A percentile compares a stretch with the other conserved stretches of the same genome.
Conservation (phyloP, 768 basidiomycete species). For the Amanita polypyramis region DNA sequence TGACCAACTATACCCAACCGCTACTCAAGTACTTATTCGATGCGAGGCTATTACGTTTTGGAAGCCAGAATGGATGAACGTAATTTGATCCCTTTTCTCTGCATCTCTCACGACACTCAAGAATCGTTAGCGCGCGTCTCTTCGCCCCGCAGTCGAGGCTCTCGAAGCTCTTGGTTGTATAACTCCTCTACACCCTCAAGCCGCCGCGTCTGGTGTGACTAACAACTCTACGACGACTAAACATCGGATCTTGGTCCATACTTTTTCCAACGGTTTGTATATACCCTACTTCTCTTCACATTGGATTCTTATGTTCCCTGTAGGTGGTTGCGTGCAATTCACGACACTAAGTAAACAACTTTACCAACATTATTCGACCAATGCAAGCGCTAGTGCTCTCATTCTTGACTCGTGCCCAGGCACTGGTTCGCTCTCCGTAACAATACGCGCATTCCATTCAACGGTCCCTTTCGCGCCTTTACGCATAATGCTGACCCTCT, state of each 20-base stretch:
- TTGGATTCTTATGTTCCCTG: background rate
- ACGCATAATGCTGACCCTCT: background rate
- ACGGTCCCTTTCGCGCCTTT: background rate
- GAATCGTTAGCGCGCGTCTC: constrained; percentile 19
- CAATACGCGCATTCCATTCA: constrained; percentile 13
- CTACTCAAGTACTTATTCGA: constrained; percentile 30
- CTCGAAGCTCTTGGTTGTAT: constrained; percentile 27
- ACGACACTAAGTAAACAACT: constrained; percentile 24
- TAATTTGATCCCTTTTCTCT: constrained; percentile 13
- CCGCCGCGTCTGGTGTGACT: constrained; percentile 1
- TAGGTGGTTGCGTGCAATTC: constrained; percentile 32
- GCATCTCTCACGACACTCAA: background rate
- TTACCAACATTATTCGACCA: constrained; percentile 2
- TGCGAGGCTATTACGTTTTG: constrained; percentile 27
- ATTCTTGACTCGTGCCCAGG: constrained; percentile 40
- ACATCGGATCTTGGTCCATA: constrained; percentile 31
- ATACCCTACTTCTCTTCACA: background rate
- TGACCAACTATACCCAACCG: constrained; percentile 29
- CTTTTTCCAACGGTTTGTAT: constrained; percentile 36
- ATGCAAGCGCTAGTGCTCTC: constrained; percentile 19
- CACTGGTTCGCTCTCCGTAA: constrained; percentile 16
- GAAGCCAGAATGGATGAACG: constrained; percentile 19
- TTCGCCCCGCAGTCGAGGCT: constrained; percentile 23
- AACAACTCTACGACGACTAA: constrained; percentile 2
- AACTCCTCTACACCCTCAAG: constrained; percentile 9